Conservation (phyloP, 495 filamentous ascomycete genomes). For the Neurospora sublineolata region DNA sequence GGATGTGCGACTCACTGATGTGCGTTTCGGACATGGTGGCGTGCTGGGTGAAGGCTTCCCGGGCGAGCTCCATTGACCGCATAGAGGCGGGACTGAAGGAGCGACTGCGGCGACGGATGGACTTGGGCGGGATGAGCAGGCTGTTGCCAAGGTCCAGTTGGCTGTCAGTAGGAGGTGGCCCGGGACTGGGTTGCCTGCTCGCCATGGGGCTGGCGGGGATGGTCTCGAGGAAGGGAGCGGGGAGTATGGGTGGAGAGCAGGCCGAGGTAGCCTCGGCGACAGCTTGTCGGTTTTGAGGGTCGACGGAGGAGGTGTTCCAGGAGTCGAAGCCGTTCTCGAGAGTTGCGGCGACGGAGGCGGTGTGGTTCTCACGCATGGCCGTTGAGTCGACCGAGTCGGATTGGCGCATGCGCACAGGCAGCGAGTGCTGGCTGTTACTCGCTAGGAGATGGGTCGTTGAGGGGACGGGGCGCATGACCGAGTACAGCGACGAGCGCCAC, state of each 20-base stretch:
- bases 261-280: conserved; percentile 35
- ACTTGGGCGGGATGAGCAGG: conserved; percentile 22
- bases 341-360: neutral
- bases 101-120: conserved; percentile 31
- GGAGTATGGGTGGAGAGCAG: conserved; percentile 4
- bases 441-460: conserved; percentile 38
- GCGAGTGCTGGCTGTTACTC: conserved; percentile 13
- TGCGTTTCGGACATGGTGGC: conserved; percentile 48
- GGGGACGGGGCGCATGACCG: conserved; percentile 37
- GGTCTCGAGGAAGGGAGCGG: conserved; percentile 41
- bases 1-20: conserved; percentile 71
- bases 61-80: conserved; percentile 14
- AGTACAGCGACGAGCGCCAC: conserved; percentile 40
- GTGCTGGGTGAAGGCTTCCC: conserved; percentile 24
- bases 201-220: conserved; percentile 48
- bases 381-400: conserved; percentile 26
- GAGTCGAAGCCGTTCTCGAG: conserved; percentile 51
- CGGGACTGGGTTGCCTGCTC: conserved; percentile 39
- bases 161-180: neutral
- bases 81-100: conserved; percentile 32
- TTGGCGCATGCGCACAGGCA: conserved; percentile 16
- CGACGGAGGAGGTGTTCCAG: conserved; percentile 56
- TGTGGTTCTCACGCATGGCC: conserved; percentile 20
- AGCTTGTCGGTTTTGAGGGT: conserved; percentile 44
- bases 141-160: neutral